Base-by-base conservation (phyloP, 441 rosid species). In the Erodium chrysanthum region DNA sequence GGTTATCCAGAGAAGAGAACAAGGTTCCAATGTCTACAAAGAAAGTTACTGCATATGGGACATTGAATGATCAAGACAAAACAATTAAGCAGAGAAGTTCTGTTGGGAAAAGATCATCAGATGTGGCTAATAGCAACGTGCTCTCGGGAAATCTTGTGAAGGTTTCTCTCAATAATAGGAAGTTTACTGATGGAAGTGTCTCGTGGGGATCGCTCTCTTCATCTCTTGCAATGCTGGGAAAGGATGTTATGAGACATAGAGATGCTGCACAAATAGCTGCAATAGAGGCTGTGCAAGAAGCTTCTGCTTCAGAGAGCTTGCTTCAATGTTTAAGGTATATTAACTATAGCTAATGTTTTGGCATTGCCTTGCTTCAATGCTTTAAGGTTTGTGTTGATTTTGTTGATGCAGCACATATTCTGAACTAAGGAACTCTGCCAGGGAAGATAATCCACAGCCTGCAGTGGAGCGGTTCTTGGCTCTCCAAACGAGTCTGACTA, bases 231-330 rank as follows among this genome's bases (percentile, higher is more conserved):
- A 87, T 77, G 80, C 86, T 91, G 22, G 99, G 97, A 72, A 93
- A 89, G 99, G 96, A 85, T 72, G 90, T 91, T 42, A 77, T 89
- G 86, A 94, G 82, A 86, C 86, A 83, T 65, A 85, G 97, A 77
- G 99, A 94, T 75, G 84, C 90, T 54, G 97, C 99, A 64, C 96
- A 88, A 82, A 76, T 76, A 44, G 97, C 93, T 3, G 97, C 96
- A 12, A 73, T 87, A 58, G 97, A 88, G 73, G 96, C 99, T 74
- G 74, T 94, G 79, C 97, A 87, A 73, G 99, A 91, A 82, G 97
- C 99, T 65, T 83, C 96, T 72, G 92, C 86, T 75, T 81, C 96
- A 15, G 96, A 91, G 83, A 88, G 91, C 80, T 81, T 94, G 73
- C 96, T 94, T 67, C 85, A 79, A 61, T 94, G 99, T 75, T 81